These are phyloP conservation scores for Hyphopichia burtonii DNA, from an alignment of 1,139 yeast genomes.

Conservation along the genomic window DNA sequence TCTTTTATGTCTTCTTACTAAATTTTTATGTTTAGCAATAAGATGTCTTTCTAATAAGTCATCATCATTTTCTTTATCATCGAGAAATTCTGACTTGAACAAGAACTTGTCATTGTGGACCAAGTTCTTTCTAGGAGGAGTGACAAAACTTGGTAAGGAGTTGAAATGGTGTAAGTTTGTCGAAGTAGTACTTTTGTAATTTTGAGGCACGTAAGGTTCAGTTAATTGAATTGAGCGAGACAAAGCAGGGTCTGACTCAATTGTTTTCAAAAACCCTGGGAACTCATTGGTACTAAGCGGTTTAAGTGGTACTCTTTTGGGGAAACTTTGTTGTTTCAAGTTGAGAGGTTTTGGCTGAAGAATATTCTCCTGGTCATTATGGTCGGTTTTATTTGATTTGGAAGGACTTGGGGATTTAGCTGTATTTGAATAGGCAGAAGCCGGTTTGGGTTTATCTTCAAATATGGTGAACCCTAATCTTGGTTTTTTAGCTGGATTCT, in stretches of 20 bases:
- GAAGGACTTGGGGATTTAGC: slow-evolving; percentile 1
- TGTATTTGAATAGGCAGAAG: not conserved
- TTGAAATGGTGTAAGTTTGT: slow-evolving; percentile 36
- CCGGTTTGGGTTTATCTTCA: slow-evolving; percentile 27
- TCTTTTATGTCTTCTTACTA: slow-evolving; percentile 13
- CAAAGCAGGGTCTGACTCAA: slow-evolving; percentile 9
- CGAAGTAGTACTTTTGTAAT: slow-evolving; percentile 14
- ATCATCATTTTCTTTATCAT: slow-evolving; percentile 14
- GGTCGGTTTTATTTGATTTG: slow-evolving; percentile 22
- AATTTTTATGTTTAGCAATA: slow-evolving; percentile 20
- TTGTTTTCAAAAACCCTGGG: slow-evolving; percentile 29
- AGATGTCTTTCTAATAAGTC: slow-evolving; percentile 18
- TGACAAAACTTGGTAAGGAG: slow-evolving; percentile 31
- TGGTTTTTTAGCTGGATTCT: slow-evolving; percentile 11
- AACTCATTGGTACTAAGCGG: slow-evolving; percentile 32
- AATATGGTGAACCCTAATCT: slow-evolving; percentile 33
- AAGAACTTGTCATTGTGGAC: slow-evolving; percentile 21
- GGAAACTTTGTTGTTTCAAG: slow-evolving; percentile 4
- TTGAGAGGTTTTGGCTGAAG: slow-evolving; percentile 34
- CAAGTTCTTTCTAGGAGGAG: slow-evolving; percentile 28
- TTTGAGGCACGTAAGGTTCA: slow-evolving; percentile 23
- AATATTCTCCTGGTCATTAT: slow-evolving; percentile 46
- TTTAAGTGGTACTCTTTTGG: slow-evolving; percentile 30
- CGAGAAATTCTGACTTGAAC: slow-evolving; percentile 15
- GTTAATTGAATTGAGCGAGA: slow-evolving; percentile 17